A percentile compares a stretch with the other conserved stretches of the same genome.
These are phyloP conservation scores for Aurantiochytrium sp. DNA, from an alignment of 108 stramenopile genomes.

Conservation along the genomic window DNA sequence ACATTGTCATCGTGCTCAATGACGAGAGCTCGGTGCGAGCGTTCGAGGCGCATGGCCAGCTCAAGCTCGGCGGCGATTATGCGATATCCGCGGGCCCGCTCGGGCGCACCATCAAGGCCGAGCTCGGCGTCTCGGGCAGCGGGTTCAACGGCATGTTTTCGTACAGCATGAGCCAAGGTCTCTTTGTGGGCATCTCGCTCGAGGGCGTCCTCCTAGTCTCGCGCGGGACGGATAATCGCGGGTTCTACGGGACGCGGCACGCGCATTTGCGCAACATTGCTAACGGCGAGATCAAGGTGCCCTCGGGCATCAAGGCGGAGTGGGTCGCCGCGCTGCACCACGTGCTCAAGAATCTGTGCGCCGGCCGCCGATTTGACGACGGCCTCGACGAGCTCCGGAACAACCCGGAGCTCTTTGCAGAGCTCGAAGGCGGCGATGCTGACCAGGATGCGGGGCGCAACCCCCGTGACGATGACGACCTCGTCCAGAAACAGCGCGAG, in stretches of 20 bases:
- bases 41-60: not conserved
- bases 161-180: slow-evolving; percentile 75
- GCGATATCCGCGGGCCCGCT: slow-evolving; percentile 15
- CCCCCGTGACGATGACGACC: not conserved
- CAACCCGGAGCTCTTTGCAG: not conserved
- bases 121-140: not conserved
- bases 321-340: not conserved
- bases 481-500: not conserved
- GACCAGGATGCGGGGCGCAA: not conserved
- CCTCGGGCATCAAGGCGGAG: not conserved
- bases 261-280: not conserved
- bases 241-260: not conserved
- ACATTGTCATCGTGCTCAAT: slow-evolving; percentile 14
- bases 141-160: slow-evolving; percentile 49
- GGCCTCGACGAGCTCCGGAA: not conserved
- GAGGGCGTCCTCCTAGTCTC: slow-evolving; percentile 74
- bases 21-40: not conserved
- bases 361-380: not conserved
- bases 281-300: not conserved
- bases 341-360: not conserved
- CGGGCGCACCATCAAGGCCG: slow-evolving; percentile 15
- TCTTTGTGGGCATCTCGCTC: slow-evolving; percentile 75
- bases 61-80: slow-evolving; percentile 4
- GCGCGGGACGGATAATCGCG: slow-evolving; percentile 68
- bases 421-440: not conserved